phyloP scores from a whole-genome alignment of 208 protist genomes.

The Angomonas ambiguus region DNA sequence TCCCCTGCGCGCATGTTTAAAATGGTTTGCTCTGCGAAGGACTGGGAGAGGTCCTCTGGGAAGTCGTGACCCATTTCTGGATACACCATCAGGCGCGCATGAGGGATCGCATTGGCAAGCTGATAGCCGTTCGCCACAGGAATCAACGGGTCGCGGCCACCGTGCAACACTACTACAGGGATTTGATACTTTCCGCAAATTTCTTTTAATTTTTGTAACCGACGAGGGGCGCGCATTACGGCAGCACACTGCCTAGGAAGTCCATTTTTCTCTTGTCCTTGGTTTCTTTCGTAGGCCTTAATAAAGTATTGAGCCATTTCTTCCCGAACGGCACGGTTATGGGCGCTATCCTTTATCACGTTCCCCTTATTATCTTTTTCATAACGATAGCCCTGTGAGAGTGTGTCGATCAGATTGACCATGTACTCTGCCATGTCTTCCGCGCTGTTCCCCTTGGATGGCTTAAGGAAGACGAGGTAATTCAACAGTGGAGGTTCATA shows the following conservation, averaged over 20 bases:
- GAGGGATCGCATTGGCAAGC: slow-evolving; percentile 38
- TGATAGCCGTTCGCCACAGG: slow-evolving; percentile 55
- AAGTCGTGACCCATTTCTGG: slow-evolving; percentile 58
- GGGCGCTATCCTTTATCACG: slow-evolving; percentile 22
- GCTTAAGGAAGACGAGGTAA: slow-evolving; percentile 31
- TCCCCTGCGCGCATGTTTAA: slow-evolving; percentile 30
- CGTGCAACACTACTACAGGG: slow-evolving; percentile 66
- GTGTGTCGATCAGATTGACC: slow-evolving; percentile 32
- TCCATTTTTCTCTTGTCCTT: slow-evolving; percentile 22
- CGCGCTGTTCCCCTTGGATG: slow-evolving; percentile 33
- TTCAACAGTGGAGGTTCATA: slow-evolving; percentile 28
- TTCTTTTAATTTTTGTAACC: slow-evolving; percentile 14
- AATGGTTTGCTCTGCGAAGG: slow-evolving; percentile 45
- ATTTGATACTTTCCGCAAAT: slow-evolving; percentile 19
- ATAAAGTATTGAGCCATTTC: slow-evolving; percentile 10
- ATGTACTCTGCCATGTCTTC: slow-evolving; percentile 46
- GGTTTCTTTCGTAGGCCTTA: slow-evolving; percentile 16
- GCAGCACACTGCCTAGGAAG: slow-evolving; percentile 49
- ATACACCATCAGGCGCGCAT: slow-evolving; percentile 64
- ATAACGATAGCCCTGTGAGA: slow-evolving; percentile 35
- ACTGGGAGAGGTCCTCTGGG: slow-evolving; percentile 23
- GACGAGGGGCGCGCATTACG: slow-evolving; percentile 43
- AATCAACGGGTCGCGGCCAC: slow-evolving; percentile 53
- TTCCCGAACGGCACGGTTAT: slow-evolving; percentile 19
- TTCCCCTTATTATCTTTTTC: slow-evolving; percentile 14